Base-by-base conservation (phyloP, 2,329 filamentous ascomycete species). In the Claviceps pazoutovae region DNA sequence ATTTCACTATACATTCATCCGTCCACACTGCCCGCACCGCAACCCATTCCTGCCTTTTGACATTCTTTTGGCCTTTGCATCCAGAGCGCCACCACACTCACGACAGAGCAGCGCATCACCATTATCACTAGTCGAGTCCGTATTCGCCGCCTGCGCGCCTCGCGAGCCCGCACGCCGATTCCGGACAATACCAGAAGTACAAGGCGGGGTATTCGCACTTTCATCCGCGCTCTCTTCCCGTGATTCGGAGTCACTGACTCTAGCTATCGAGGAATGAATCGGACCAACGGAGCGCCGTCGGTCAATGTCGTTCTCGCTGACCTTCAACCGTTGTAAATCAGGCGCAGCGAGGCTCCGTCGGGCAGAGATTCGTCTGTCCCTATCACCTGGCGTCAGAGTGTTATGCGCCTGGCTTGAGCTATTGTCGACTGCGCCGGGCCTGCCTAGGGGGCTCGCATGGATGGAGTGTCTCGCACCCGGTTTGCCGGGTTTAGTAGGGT, bases 401-500 rank as follows among this genome's bases (percentile, higher is more conserved):
- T 60, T 56, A 9, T 57, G 57, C 14, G 54, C 57, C 14, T 56
- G 49, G 39, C 51, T 36, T 38, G 51, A 45, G 50, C 49, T 36
- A 2, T 30, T 16, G 2, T 36, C 43, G 43, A 55, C 54, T 16
- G 49, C 55, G 36, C 46, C 56, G 14, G 55, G 49, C 21, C 58
- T 55, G 8, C 56, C 57, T 2, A 60, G 57, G 5, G 62, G 44
- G 26, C 54, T 61, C 14, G 59, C 57, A 37, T 54, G 61, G 1
- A 56, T 59, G 14, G 62, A 60, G 50, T 64, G 59, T 51, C 62
- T 64, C 14, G 70, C 58, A 0, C 63, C 61, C 3, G 71, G 62
- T 3, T 73, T 65, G 0, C 63, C 61, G 3, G 71, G 62, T 3
- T 73, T 65, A 3, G 59, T 57, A 5, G 68, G 68, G 49, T 69